Conservation (phyloP, 1,139 yeast species). For the Candida tunisiensis region DNA sequence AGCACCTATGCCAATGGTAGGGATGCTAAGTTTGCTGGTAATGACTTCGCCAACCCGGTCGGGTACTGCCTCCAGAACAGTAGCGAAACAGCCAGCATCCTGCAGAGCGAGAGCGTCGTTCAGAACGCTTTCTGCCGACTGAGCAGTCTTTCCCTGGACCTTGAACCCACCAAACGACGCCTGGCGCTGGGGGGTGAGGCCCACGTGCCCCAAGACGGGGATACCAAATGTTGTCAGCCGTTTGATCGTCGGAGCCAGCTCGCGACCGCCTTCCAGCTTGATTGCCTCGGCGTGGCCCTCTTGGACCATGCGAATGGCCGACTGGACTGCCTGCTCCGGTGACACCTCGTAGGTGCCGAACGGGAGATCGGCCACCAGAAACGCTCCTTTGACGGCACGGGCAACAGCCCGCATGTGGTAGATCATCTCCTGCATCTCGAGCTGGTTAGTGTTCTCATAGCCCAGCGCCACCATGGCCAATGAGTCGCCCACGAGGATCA, state of each 20-base stretch:
- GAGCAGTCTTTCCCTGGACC: slow-evolving; percentile 55
- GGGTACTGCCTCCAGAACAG: slow-evolving; percentile 81
- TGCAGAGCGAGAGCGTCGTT: slow-evolving; percentile 58
- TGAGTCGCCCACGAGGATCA: slow-evolving; percentile 78
- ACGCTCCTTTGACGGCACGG: slow-evolving; percentile 49
- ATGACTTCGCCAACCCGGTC: slow-evolving; percentile 49
- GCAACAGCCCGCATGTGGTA: slow-evolving; percentile 63
- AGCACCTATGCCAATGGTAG: slow-evolving; percentile 95
- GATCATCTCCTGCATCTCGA: slow-evolving; percentile 62
- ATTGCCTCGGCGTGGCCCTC: slow-evolving; percentile 58
- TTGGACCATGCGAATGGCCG: slow-evolving; percentile 44
- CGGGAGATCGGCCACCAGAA: slow-evolving; percentile 77
- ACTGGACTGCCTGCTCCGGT: slow-evolving; percentile 43
- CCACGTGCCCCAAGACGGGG: slow-evolving; percentile 86
- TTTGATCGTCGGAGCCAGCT: slow-evolving; percentile 31
- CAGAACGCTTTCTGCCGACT: slow-evolving; percentile 39
- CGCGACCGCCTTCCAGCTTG: slow-evolving; percentile 75
- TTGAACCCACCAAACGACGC: slow-evolving; percentile 73
- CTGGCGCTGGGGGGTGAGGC: slow-evolving; percentile 80
- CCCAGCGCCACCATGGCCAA: slow-evolving; percentile 87
- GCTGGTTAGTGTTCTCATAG: slow-evolving; percentile 55
- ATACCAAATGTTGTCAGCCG: slow-evolving; percentile 51
- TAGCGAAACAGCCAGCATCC: slow-evolving; percentile 58
- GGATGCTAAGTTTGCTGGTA: slow-evolving; percentile 42
- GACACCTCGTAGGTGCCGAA: slow-evolving; percentile 71